Evolutionary conservation across 306 rosid species (phyloP).

Genomic region (Begonia masoniana): DNA sequence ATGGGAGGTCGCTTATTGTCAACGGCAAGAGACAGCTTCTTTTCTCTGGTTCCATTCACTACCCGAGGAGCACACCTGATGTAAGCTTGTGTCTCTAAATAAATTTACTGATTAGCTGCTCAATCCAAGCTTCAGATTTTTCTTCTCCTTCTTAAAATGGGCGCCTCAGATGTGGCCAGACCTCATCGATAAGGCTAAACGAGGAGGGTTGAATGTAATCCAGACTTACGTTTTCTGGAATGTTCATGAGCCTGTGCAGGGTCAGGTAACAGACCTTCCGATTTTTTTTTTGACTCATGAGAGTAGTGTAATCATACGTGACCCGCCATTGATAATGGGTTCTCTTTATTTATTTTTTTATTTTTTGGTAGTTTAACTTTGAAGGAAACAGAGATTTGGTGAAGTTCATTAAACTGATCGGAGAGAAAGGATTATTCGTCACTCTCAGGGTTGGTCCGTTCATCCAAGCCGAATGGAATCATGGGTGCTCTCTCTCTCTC

Average conservation of each 20-base stretch:
- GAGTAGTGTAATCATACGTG: too few relatives aligned
- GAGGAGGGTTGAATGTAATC: conserved; percentile 72
- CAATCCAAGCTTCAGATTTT: neutral
- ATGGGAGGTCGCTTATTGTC: conserved; percentile 41
- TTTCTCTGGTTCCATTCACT: conserved; percentile 80
- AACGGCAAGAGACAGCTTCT: conserved; percentile 58
- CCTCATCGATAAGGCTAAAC: conserved; percentile 44
- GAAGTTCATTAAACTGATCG: conserved; percentile 44
- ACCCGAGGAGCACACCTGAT: conserved; percentile 64
- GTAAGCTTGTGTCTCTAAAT: conserved; percentile 12
- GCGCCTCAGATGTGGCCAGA: conserved; percentile 68
- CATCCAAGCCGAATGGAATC: conserved; percentile 97
- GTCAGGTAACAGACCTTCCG: conserved; percentile 32
- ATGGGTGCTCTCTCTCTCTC: conserved; percentile 34
- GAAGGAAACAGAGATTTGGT: conserved; percentile 58
- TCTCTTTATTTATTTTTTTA: neutral
- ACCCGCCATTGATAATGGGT: neutral
- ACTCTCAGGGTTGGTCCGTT: conserved; percentile 82
- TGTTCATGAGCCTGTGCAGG: conserved; percentile 59
- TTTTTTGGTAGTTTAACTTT: conserved; percentile 32
- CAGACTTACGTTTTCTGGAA: conserved; percentile 96
- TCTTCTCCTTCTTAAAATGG: neutral
- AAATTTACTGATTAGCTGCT: neutral
- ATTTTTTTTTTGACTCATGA: conserved; percentile 2
- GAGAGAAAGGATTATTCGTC: conserved; percentile 39